Base-by-base conservation (phyloP, 768 basidiomycete genomes). In the Lyophyllum semitale region DNA sequence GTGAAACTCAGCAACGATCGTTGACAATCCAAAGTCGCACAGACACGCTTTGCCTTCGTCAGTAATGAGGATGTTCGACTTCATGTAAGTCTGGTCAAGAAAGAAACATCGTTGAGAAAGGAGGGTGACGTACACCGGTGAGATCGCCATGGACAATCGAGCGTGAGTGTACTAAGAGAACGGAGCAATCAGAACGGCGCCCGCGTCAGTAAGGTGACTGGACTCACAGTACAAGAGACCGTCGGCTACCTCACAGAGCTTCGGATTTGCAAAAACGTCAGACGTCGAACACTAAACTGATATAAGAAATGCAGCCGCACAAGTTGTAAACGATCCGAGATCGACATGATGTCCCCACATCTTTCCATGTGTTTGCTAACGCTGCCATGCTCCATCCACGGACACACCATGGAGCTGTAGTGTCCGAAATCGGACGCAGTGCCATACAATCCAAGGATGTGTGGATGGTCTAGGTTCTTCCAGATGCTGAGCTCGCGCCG, bases 11-110 rank as follows among this genome's bases (percentile, higher is more conserved):
- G 65, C 66, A 30, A 70, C 58, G 48, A 81, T 65, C 22, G 65
- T 72, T 2, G 79, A 81, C 2, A 82, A 59, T 3, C 80, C 79
- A 50, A 82, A 80, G 54, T 82, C 79, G 27, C 72, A 70, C 7
- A 83, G 62, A 25, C 73, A 73, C 1, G 74, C 79, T 27, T 73
- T 72, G 20, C 74, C 73, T 17, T 74, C 64, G 40, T 66, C 67
- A 51, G 77, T 65, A 30, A 83, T 70, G 5, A 82, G 72, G 43
- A 83, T 66, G 46, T 83, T 83, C 0, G 77, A 71, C 79, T 80
- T 64, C 3, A 17, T 13, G 15, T 42, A 46, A n/a, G 59, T 61
- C 9, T 66, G 50, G 25, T 29, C 8, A n/a, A 52, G 7, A 47
- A 26, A 22, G 6, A 18, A 49, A 22, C 17, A 38, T 30, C 41